Evolutionary conservation across 306 rosid genomes (phyloP), one percentile per base, ranked within the genome.

Genomic region (Mucuna pruriens): DNA sequence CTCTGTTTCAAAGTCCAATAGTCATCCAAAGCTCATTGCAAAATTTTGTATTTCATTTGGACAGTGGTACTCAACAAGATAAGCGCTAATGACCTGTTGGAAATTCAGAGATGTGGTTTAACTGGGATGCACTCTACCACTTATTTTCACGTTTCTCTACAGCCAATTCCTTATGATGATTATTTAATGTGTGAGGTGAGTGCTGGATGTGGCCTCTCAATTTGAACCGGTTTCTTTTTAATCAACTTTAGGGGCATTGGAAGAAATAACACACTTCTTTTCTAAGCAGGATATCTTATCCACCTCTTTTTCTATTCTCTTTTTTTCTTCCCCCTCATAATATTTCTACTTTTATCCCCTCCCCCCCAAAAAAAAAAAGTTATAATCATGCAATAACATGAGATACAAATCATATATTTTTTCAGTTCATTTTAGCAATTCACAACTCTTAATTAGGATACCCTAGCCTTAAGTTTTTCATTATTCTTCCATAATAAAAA

Each of bases 61-160:
- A 60, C 58, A 60, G 7, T 62, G 57, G 19, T 75, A 38, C 36
- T 36, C 66, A 20, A 36, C 74, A 77, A 65, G 39, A 77, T 64
- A 26, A 65, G 34, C 72, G 45, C 33, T 45, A 45, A 61, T 29
- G 22, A 49, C 45, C 72, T 17, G 46, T 5, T 22, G 42, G 16
- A 76, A 76, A 64, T 64, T 65, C 65, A 20, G 52, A 20, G 38
- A 29, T 45, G 26, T 0, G 58, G 1, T 75, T 75, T 25, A 39
- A 39, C 39, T 13, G 15, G 39, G 25, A 38, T 8, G 25, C 7
- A 62, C 45, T 45, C 13, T 4, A 19, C 46, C 44, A 26, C 61
- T 76, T 33, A 17, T 17, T 66, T 51, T 49, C 42, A 16, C 19
- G 17, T 25, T 36, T 1, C 42, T 54, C 52, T 34, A 15, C 54